Conservation (phyloP, 176 grass and related monocot species). For the Bromus sterilis region DNA sequence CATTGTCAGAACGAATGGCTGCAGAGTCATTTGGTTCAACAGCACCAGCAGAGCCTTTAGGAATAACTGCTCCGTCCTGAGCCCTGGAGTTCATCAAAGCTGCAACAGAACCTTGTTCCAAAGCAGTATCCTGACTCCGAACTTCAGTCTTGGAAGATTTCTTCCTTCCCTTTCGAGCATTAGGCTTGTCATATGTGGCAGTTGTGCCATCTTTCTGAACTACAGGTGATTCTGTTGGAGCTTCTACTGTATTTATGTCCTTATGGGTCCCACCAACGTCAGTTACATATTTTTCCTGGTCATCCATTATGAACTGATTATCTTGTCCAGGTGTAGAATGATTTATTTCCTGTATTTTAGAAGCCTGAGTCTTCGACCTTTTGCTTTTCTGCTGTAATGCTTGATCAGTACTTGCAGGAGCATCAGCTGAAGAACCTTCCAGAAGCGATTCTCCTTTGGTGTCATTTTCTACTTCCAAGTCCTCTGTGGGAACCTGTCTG, state of each 20-base stretch:
- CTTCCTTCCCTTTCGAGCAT: slow-evolving; percentile 32
- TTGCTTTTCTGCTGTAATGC: slow-evolving; percentile 26
- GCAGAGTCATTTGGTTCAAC: slow-evolving; percentile 2
- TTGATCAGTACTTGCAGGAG: neutral
- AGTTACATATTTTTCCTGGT: slow-evolving; percentile 6
- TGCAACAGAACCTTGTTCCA: slow-evolving; percentile 18
- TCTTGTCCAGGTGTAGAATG: slow-evolving; percentile 10
- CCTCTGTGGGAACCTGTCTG: slow-evolving; percentile 10
- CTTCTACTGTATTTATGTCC: slow-evolving; percentile 16
- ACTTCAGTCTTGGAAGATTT: slow-evolving; percentile 31
- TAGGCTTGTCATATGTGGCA: slow-evolving; percentile 1
- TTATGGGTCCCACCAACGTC: neutral
- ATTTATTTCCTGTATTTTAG: slow-evolving; percentile 14
- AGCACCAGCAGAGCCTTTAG: slow-evolving; percentile 24
- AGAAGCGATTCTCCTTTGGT: slow-evolving; percentile 12
- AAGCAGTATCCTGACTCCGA: slow-evolving; percentile 21
- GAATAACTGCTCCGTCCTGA: neutral
- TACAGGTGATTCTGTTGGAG: neutral
- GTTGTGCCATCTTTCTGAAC: slow-evolving; percentile 22
- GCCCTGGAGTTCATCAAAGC: slow-evolving; percentile 10
- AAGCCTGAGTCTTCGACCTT: neutral
- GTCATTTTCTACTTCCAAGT: slow-evolving; percentile 9
- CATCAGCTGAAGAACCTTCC: slow-evolving; percentile 11
- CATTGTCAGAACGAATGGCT: neutral
- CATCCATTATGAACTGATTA: neutral